Evolutionary conservation across 257 asterid genomes (phyloP).

Genomic region (Solanum okadae): DNA sequence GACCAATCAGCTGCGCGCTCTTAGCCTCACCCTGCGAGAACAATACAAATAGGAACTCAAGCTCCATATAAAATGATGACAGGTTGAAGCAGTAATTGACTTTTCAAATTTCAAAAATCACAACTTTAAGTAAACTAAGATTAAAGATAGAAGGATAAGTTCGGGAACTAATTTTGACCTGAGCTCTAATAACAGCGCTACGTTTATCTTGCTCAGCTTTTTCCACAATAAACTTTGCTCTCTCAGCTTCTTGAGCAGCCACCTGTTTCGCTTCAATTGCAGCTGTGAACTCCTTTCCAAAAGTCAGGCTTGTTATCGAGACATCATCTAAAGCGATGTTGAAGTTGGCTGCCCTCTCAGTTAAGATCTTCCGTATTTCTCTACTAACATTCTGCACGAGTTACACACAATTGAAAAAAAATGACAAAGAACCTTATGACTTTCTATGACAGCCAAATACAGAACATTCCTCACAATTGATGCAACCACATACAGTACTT

Average conservation of each 20-base stretch:
- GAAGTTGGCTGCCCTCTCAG: conserved; percentile 74
- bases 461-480: neutral
- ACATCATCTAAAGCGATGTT: conserved; percentile 91
- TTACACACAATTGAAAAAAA: neutral
- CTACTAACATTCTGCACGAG: conserved; percentile 65
- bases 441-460: neutral
- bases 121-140: neutral
- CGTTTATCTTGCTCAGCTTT: conserved; percentile 90
- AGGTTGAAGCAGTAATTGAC: neutral
- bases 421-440: neutral
- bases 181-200: conserved; percentile 84
- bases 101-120: too few species aligned
- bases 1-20: conserved; percentile 91
- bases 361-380: conserved; percentile 69
- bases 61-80: neutral
- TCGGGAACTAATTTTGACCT: conserved; percentile 31
- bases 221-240: conserved; percentile 90
- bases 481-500: neutral
- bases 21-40: conserved; percentile 82
- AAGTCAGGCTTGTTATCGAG: conserved; percentile 74
- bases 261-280: conserved; percentile 97
- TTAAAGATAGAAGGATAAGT: neutral
- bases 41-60: neutral
- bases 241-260: conserved; percentile 95
- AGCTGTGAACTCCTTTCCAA: conserved; percentile 86